Evolutionary conservation across 2,329 filamentous ascomycete genomes (phyloP).

Genomic region (Fusarium sterilihyphosum): DNA sequence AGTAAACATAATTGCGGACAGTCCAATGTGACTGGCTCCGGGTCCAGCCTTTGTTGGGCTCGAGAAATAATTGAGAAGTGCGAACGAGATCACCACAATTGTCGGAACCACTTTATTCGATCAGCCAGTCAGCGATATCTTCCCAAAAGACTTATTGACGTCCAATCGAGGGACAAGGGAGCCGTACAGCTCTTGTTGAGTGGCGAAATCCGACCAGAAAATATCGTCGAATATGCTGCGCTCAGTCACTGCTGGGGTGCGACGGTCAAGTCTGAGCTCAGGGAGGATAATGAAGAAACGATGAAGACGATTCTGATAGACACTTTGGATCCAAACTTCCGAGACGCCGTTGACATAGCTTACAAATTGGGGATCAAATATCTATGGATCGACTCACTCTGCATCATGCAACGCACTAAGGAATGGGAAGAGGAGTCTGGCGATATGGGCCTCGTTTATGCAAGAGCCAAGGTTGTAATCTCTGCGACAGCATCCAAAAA

Average conservation of each 20-base stretch:
- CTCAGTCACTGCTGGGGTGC: neutral
- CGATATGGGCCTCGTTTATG: neutral
- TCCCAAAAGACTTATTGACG: fast-evolving
- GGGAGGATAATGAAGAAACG: neutral
- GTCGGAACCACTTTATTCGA: neutral
- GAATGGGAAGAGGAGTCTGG: neutral
- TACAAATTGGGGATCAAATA: neutral
- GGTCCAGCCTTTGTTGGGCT: fast-evolving
- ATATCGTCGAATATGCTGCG: fast-evolving
- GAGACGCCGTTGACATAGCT: neutral
- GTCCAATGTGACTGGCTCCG: neutral
- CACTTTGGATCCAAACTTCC: neutral
- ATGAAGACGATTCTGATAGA: neutral
- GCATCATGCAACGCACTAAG: neutral
- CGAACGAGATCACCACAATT: neutral
- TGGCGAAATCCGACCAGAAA: fast-evolving
- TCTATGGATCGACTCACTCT: neutral
- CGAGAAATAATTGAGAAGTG: neutral
- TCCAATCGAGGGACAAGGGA: neutral
- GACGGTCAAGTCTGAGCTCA: neutral
- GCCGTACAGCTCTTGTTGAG: fast-evolving
- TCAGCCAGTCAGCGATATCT: fast-evolving
- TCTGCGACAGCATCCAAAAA: neutral
- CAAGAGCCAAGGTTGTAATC: neutral
- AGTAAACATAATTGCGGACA: fast-evolving